Conservation (phyloP, 495 filamentous ascomycete species). For the Penicillium angulare region DNA sequence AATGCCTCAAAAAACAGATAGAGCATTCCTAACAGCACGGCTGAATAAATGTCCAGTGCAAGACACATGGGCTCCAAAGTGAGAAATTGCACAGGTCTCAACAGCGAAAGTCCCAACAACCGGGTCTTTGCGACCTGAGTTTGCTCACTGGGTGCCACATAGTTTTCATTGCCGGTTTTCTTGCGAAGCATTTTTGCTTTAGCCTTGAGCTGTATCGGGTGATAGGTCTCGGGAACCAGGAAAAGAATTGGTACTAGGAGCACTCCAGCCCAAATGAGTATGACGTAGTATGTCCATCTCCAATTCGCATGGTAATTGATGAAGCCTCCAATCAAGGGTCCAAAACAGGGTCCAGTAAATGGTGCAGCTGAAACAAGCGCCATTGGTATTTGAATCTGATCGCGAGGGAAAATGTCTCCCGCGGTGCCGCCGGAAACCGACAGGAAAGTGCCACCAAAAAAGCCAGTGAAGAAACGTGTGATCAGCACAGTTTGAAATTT, state of each 20-base stretch:
- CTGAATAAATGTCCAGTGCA: slow-evolving; percentile 70
- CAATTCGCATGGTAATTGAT: slow-evolving; percentile 21
- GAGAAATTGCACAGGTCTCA: slow-evolving; percentile 59
- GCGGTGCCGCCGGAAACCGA: slow-evolving; percentile 81
- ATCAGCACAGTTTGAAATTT: slow-evolving; percentile 61
- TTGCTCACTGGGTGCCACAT: not conserved
- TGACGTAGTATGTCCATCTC: slow-evolving; percentile 80
- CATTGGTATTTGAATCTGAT: slow-evolving; percentile 66
- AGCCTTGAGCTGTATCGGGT: slow-evolving; percentile 13
- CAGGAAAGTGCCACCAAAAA: slow-evolving; percentile 71
- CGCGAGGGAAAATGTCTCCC: slow-evolving; percentile 70
- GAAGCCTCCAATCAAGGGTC: not conserved
- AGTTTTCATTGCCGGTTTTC: not conserved
- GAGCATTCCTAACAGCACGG: slow-evolving; percentile 72
- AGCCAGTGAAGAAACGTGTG: not conserved
- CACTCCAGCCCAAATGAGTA: slow-evolving; percentile 68
- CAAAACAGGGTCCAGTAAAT: slow-evolving; percentile 55
- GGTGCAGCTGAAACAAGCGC: slow-evolving; percentile 64
- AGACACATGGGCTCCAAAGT: slow-evolving; percentile 76
- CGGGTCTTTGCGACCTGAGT: not conserved
- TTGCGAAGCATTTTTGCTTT: not conserved
- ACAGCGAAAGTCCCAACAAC: not conserved
- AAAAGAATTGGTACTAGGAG: slow-evolving; percentile 57
- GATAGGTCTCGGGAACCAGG: slow-evolving; percentile 87
- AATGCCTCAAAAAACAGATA: slow-evolving; percentile 94